Evolutionary conservation across 768 basidiomycete genomes (phyloP).

Genomic region (Lepiota brunneoincarnata): DNA sequence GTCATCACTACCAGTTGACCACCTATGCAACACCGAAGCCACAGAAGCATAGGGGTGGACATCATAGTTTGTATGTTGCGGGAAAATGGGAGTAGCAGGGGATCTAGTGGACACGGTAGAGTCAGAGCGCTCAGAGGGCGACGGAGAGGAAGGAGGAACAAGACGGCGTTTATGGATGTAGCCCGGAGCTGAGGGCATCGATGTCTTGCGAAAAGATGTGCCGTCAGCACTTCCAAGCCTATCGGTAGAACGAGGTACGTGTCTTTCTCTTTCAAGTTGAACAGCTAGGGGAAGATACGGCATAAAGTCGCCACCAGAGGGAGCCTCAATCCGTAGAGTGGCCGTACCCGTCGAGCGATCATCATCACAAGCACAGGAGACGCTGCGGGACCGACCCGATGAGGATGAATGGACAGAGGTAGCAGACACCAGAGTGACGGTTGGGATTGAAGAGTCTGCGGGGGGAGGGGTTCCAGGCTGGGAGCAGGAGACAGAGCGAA

Average conservation of each 20-base stretch:
- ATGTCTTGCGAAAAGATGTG: not conserved
- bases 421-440: slow-evolving; percentile 7
- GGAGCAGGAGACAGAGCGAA: slow-evolving; percentile 7
- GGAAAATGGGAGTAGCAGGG: slow-evolving; percentile 10
- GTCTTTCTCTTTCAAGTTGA: not conserved
- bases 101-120: slow-evolving; percentile 6
- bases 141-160: slow-evolving; percentile 5
- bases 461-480: not conserved
- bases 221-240: not conserved
- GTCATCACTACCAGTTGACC: slow-evolving; percentile 6
- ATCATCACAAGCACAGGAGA: not conserved
- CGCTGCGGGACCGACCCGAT: slow-evolving; percentile 1
- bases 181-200: not conserved
- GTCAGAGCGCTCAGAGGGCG: slow-evolving; percentile 2
- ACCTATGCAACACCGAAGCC: not conserved
- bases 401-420: not conserved
- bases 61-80: not conserved
- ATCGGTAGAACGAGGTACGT: not conserved
- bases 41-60: slow-evolving; percentile 4
- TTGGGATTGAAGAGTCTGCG: not conserved
- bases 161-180: not conserved
- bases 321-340: not conserved
- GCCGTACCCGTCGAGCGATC: not conserved
- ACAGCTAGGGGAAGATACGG: slow-evolving; percentile 5
- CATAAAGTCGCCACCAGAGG: slow-evolving; percentile 1